Base-by-base conservation (phyloP, 1,284 basidiomycete genomes). In the Marasmius oreades region DNA sequence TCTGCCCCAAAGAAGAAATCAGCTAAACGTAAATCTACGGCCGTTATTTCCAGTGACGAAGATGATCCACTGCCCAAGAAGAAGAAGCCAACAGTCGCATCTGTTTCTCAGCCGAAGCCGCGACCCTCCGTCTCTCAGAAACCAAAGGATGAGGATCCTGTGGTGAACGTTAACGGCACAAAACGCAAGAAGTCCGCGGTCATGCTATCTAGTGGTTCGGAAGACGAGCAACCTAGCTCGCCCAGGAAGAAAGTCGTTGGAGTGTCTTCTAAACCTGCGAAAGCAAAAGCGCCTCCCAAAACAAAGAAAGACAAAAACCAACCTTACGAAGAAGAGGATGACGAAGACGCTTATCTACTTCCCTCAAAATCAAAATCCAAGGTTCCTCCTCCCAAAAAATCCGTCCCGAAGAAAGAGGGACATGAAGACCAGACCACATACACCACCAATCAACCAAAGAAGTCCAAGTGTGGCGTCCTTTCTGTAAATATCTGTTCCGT, bases 241-340 rank as follows among this genome's bases (percentile, higher is more conserved):
- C 73, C 76, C 0, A 76, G 72, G 67, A 80, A 81, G 69, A 80
- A 78, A 61, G 52, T 64, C 16, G 69, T 70, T 2, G 59, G 65
- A 1, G 61, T 73, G 1, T 56, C 72, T 1, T 60, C 72, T 1
- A 73, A 69, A 58, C 51, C 67, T 31, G 26, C 47, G 11, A 53
- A 56, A 50, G 24, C 57, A 8, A 58, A 55, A 39, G 20, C 51
- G n/a, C 57, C 59, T 33, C 33, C 36, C 16, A 62, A 63, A 45
- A 31, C 58, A 11, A 67, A 65, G 58, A 68, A 63, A 51, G 59
- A 63, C 23, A 31, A 55, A 34, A 44, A 55, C 22, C 44, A 43
- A 12, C 22, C 33, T 8, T 61, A 62, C 60, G 1, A 47, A 52
- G 43, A 62, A 36, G 52, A 48, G 48, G 16, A 44, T 14, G 34